Conservation (phyloP, 805 yeast genomes). For the Yamadazyma kitorensis region DNA sequence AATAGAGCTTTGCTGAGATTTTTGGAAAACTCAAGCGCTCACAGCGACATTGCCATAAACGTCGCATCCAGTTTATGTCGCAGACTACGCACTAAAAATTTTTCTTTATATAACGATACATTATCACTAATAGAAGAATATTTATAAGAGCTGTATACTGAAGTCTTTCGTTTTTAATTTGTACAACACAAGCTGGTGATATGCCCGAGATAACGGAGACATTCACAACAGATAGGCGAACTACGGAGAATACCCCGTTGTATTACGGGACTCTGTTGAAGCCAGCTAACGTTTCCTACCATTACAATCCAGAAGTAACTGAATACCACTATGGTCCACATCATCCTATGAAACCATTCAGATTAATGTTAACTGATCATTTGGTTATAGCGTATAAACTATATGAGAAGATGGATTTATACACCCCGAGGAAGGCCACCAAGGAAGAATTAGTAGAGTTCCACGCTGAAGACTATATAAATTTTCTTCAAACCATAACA, state of each 20-base stretch:
- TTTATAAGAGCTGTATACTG: too few species aligned
- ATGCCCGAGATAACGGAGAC: slow-evolving; percentile 17
- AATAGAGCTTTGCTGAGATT: too few species aligned
- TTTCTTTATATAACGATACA: too few species aligned
- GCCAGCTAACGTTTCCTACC: slow-evolving; percentile 75
- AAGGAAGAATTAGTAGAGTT: slow-evolving; percentile 74
- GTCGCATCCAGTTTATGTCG: too few species aligned
- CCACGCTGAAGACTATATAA: slow-evolving; percentile 83
- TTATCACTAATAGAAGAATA: too few species aligned
- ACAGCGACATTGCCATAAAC: too few species aligned
- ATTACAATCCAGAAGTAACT: slow-evolving; percentile 77
- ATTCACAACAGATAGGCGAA: slow-evolving; percentile 32
- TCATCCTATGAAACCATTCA: slow-evolving; percentile 98
- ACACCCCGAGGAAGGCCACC: slow-evolving; percentile 80
- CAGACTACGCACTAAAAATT: too few species aligned
- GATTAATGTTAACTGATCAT: slow-evolving; percentile 92
- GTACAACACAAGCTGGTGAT: too few species aligned
- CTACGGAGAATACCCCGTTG: slow-evolving; percentile 30
- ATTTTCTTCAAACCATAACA: slow-evolving; percentile 70
- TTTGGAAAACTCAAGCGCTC: too few species aligned
- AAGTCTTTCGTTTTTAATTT: too few species aligned
- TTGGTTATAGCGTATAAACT: slow-evolving; percentile 80
- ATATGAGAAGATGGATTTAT: slow-evolving; percentile 87
- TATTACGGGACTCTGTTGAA: slow-evolving; percentile 20
- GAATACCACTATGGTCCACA: slow-evolving; percentile 86